A percentile compares a stretch with the other conserved stretches of the same genome.
These are phyloP conservation scores for Neofusicoccum kwambonambiense DNA, from an alignment of 2,329 filamentous ascomycete genomes.

Conservation along the genomic window DNA sequence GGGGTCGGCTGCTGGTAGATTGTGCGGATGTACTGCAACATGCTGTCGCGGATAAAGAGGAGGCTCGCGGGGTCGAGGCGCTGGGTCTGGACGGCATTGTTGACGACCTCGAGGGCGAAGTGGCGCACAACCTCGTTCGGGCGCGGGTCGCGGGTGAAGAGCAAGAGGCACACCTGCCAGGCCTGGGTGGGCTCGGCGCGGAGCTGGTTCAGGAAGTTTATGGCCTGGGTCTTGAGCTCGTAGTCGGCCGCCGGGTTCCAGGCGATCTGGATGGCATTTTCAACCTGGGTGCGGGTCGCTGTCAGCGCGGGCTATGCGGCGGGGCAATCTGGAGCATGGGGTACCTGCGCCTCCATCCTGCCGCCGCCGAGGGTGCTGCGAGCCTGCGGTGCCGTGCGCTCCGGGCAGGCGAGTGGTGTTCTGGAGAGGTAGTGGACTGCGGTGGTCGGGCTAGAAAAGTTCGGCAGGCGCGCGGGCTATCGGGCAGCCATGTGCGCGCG, in stretches of 20 bases:
- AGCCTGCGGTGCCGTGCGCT: conserved; percentile 11
- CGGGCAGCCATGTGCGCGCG: conserved; percentile 17
- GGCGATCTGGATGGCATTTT: conserved; percentile 93
- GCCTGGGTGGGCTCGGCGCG: conserved; percentile 77
- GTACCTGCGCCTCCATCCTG: conserved; percentile 20
- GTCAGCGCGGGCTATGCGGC: conserved; percentile 6
- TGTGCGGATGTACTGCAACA: conserved; percentile 77
- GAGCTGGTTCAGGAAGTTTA: conserved; percentile 75
- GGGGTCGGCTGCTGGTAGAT: conserved; percentile 61
- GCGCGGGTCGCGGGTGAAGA: conserved; percentile 78
- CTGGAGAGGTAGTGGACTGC: not conserved
- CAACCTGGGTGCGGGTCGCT: conserved; percentile 58
- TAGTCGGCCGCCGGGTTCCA: conserved; percentile 76
- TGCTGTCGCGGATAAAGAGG: conserved; percentile 71
- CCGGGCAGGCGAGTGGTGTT: not conserved
- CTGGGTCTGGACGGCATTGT: conserved; percentile 81
- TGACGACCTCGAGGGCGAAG: conserved; percentile 88
- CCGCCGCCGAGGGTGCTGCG: conserved; percentile 14
- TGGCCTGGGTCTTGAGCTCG: conserved; percentile 75
- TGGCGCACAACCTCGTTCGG: conserved; percentile 82
- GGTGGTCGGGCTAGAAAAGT: conserved; percentile 15
- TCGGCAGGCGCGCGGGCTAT: conserved; percentile 13
- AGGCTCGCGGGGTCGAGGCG: conserved; percentile 72
- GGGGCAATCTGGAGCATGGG: not conserved
- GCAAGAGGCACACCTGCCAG: conserved; percentile 83